A percentile compares a stretch with the other conserved stretches of the same genome.
phyloP scores from a whole-genome alignment of 169 alveolate species.

The Eimeria praecox region DNA sequence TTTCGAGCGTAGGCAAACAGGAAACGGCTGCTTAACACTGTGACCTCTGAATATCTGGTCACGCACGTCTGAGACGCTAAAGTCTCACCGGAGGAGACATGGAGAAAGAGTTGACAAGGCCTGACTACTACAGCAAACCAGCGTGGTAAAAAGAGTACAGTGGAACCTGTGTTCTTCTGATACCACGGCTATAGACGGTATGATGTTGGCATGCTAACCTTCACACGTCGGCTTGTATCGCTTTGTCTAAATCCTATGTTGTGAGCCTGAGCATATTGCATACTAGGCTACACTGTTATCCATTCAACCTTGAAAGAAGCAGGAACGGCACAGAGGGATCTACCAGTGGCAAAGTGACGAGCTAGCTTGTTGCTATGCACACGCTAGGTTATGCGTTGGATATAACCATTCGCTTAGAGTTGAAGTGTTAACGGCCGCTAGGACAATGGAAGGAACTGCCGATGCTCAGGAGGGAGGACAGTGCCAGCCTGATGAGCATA shows the following conservation, averaged over 20 bases:
- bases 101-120: no score
- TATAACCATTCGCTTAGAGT: background rate
- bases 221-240: background rate
- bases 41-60: background rate
- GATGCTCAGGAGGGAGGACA: background rate
- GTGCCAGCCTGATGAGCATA: background rate
- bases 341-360: background rate
- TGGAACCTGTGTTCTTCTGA: background rate
- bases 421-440: background rate
- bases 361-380: background rate
- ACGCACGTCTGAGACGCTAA: no score
- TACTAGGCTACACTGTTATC: background rate
- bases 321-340: background rate
- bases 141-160: background rate
- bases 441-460: background rate
- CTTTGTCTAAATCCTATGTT: background rate
- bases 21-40: background rate
- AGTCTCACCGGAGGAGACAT: no score
- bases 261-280: background rate
- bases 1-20: background rate
- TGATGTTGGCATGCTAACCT: background rate
- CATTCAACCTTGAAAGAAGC: background rate
- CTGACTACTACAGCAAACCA: background rate
- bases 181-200: background rate
- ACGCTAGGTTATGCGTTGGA: background rate